Evolutionary conservation across 371 early-diverging fungal species (phyloP), one percentile per base, ranked within the genome.

Genomic region (Basidiobolus meristosporus): DNA sequence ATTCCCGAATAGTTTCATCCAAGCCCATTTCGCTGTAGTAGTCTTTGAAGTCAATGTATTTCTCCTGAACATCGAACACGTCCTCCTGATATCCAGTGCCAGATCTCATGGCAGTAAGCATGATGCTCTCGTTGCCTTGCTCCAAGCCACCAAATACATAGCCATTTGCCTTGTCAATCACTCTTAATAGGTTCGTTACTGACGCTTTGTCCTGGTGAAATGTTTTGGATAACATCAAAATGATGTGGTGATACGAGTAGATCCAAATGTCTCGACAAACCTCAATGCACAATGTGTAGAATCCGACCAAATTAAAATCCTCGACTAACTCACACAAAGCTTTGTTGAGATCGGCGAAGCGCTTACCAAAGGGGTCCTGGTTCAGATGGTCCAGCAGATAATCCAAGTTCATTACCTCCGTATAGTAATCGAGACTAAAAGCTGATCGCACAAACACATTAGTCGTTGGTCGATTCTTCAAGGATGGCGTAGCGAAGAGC

Each of bases 361-460:
- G 71, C 3, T 59, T 57, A 20, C 68, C 65, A 51, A 75, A 75
- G 0, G 67, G 59, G 41, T 73, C 77, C 34, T 75, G 76, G 41
- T 75, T 76, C 31, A 80, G 47, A 23, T 82, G 72, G 0, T 74
- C 69, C 38, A 85, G 57, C 15, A 96, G 56, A 50, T 88, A 89
- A 5, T 62, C 60, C 7, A 92, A 62, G 56, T 92, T 89, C 63
- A 81, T 77, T 2, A 92, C 93, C 42, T 89, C 82, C 15, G 90
- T 91, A 52, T 92, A 93, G 54, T 73, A 93, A 37, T 91, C 91
- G 31, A 93, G 64, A 43, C 77, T 79, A 56, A 91, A 90, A 36
- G 67, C 77, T 57, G 60, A 39, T 39, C n/a, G 49, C 28, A n/a
- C 14, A 36, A 30, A 30, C n/a, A 18, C 3, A 10, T 31, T 39